Evolutionary conservation across 2,329 filamentous ascomycete species (phyloP).

Genomic region (Aspergillus spinulosporus): DNA sequence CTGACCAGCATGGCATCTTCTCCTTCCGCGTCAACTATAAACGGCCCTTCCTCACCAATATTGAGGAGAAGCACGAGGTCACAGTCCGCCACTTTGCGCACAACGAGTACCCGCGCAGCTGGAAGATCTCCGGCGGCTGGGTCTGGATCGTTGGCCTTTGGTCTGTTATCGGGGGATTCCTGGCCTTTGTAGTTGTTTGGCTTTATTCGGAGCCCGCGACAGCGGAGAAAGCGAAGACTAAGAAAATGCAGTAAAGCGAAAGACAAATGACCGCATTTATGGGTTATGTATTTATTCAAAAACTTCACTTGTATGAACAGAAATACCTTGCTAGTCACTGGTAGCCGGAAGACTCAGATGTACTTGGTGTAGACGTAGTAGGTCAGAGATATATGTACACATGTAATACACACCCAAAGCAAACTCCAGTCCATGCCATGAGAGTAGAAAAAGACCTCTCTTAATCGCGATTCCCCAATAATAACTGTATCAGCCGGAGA

Average conservation of each 20-base stretch:
- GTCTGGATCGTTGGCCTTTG: conserved; percentile 90
- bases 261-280: not conserved
- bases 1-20: conserved; percentile 98
- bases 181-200: conserved; percentile 85
- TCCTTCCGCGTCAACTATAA: conserved; percentile 98
- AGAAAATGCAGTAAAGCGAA: conserved; percentile 50
- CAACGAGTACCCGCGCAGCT: conserved; percentile 93
- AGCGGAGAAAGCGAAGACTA: conserved; percentile 35
- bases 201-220: conserved; percentile 67
- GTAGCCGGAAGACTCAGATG: not conserved
- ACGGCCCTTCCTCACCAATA: conserved; percentile 80
- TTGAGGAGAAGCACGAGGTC: conserved; percentile 94
- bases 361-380: not conserved
- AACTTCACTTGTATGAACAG: conserved; percentile 20
- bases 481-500: not conserved
- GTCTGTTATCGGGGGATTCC: conserved; percentile 78
- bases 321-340: conserved; percentile 5
- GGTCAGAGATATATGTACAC: conserved; percentile 4
- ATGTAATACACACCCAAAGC: conserved; percentile 6
- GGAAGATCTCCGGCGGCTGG: conserved; percentile 85
- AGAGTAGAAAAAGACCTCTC: not conserved
- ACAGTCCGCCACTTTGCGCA: conserved; percentile 96
- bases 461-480: not conserved
- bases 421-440: conserved; percentile 25
- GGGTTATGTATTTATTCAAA: conserved; percentile 26